phyloP scores from a whole-genome alignment of 2,329 filamentous ascomycete genomes.

The Paecilomyces fulvus region DNA sequence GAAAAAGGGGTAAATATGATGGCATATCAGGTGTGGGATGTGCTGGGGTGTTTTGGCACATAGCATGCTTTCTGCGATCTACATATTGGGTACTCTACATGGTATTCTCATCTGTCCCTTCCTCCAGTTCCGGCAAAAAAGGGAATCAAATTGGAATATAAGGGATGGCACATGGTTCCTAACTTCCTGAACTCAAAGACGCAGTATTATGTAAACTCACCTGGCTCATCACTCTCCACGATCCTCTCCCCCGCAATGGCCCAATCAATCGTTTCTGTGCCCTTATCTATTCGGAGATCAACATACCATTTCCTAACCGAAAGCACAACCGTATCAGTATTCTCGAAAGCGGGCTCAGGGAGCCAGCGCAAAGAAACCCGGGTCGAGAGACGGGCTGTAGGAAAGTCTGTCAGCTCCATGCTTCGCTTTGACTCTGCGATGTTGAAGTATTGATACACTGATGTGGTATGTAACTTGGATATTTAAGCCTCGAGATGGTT shows the following conservation, averaged over 20 bases:
- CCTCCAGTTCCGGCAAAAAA: background rate
- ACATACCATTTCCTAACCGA: conserved; percentile 37
- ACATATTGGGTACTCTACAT: no score
- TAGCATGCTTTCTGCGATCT: background rate
- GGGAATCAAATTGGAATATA: no score
- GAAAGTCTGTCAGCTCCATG: background rate
- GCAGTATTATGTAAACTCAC: background rate
- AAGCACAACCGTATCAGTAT: conserved; percentile 37
- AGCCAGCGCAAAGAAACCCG: conserved; percentile 38
- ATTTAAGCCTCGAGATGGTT: no score
- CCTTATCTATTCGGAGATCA: conserved; percentile 33
- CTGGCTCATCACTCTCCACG: conserved; percentile 14
- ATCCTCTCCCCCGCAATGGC: conserved; percentile 35
- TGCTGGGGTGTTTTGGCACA: background rate
- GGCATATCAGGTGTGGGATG: background rate
- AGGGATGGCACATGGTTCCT: no score
- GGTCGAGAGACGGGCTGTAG: conserved; percentile 20
- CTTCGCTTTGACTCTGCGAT: no score
- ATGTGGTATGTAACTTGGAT: no score
- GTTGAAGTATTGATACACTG: background rate
- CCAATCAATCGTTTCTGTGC: conserved; percentile 32
- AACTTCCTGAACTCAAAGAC: no score
- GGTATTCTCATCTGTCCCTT: background rate
- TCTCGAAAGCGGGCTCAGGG: conserved; percentile 32
- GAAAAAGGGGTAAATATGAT: no score